phyloP scores from a whole-genome alignment of 1,284 basidiomycete species.

The Pseudozyma sp. region DNA sequence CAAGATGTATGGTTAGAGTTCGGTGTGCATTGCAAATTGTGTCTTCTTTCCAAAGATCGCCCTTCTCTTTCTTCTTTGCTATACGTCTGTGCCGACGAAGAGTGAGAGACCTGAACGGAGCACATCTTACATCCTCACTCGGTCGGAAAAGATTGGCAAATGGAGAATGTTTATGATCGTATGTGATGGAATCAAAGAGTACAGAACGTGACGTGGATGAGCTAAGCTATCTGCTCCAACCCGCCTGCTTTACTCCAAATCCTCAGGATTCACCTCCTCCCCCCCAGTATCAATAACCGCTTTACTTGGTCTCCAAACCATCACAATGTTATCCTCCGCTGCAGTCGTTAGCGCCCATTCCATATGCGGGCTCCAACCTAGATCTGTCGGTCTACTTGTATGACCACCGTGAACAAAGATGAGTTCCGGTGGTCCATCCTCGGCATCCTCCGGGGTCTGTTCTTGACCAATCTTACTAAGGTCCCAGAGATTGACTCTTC shows the following conservation, averaged over 20 bases:
- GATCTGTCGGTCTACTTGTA: conserved; percentile 64
- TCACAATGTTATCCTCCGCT: conserved; percentile 67
- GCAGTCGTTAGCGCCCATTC: conserved; percentile 64
- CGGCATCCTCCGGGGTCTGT: conserved; percentile 96
- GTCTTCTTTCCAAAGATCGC: not conserved
- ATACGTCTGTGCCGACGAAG: no score
- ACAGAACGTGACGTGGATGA: no score
- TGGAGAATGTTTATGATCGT: no score
- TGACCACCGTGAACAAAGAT: conserved; percentile 68
- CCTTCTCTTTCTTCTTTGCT: not conserved
- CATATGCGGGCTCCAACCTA: conserved; percentile 65
- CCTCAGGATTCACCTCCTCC: conserved; percentile 35
- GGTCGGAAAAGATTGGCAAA: no score
- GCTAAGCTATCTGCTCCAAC: not conserved
- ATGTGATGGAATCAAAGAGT: no score
- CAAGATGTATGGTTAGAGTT: not conserved
- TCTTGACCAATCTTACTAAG: conserved; percentile 90
- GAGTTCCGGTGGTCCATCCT: conserved; percentile 84
- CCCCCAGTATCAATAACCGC: conserved; percentile 43
- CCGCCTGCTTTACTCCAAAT: conserved; percentile 26
- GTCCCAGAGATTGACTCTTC: conserved; percentile 96
- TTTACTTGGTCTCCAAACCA: conserved; percentile 60
- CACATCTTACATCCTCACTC: no score
- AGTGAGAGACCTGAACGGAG: no score
- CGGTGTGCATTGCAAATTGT: not conserved